phyloP scores from a whole-genome alignment of 306 rosid genomes.

The Quillaja saponaria region DNA sequence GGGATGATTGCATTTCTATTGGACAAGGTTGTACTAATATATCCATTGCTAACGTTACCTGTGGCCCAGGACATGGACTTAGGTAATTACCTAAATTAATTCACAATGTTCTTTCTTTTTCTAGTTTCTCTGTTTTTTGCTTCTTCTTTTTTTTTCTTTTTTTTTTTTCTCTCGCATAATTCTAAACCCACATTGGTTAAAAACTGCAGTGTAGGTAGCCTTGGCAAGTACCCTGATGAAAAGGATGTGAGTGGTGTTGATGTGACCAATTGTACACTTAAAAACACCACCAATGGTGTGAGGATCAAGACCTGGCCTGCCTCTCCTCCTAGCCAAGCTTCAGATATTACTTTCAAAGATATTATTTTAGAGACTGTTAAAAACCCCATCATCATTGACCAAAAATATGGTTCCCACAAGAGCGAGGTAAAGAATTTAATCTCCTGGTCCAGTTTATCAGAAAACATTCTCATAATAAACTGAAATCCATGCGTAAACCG shows the following conservation, averaged over 20 bases:
- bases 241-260: not conserved
- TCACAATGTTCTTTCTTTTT: too few species aligned
- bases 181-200: too few species aligned
- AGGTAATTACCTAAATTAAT: conserved; percentile 23
- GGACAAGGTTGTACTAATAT: conserved; percentile 43
- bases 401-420: not conserved
- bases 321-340: conserved; percentile 8
- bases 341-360: not conserved
- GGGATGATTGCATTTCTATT: conserved; percentile 75
- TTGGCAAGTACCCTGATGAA: conserved; percentile 2
- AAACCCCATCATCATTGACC: conserved; percentile 13
- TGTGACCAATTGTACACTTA: not conserved
- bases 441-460: too few species aligned
- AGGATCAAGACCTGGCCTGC: conserved; percentile 12
- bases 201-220: conserved; percentile 28
- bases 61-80: conserved; percentile 85
- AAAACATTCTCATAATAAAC: too few species aligned
- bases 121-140: too few species aligned
- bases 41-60: conserved; percentile 33
- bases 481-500: too few species aligned
- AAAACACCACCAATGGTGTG: not conserved
- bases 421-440: too few species aligned
- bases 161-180: not conserved
- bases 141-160: not conserved
- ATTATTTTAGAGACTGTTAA: not conserved